These are phyloP conservation scores for Ophiocordyceps australis DNA, from an alignment of 2,329 filamentous ascomycete species.

Conservation along the genomic window DNA sequence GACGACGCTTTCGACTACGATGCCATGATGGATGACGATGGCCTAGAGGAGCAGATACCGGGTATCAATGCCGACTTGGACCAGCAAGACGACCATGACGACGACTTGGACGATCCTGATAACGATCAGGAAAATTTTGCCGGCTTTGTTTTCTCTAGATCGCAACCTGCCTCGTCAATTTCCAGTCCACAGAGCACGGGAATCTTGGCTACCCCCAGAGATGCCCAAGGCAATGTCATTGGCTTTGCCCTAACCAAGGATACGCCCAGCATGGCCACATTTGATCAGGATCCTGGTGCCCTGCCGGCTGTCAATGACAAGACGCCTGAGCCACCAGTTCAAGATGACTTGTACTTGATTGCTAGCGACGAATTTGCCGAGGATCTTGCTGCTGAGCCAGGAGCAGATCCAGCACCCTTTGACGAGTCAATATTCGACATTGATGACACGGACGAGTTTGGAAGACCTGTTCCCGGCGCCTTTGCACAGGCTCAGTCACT, in stretches of 20 bases:
- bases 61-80: slow-evolving; percentile 21
- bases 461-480: slow-evolving; percentile 38
- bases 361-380: slow-evolving; percentile 27
- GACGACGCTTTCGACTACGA: slow-evolving; percentile 43
- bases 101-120: slow-evolving; percentile 25
- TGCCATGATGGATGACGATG: slow-evolving; percentile 46
- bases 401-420: slow-evolving; percentile 38
- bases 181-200: slow-evolving; percentile 29
- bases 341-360: slow-evolving; percentile 55
- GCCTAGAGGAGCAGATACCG: slow-evolving; percentile 48
- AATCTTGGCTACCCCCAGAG: slow-evolving; percentile 32
- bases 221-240: slow-evolving; percentile 33
- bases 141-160: slow-evolving; percentile 38
- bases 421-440: slow-evolving; percentile 60
- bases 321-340: slow-evolving; percentile 6
- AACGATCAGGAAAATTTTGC: slow-evolving; percentile 43
- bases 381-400: slow-evolving; percentile 17
- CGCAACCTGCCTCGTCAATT: slow-evolving; percentile 29
- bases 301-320: too few species aligned
- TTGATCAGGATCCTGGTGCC: too few species aligned
- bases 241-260: slow-evolving; percentile 36
- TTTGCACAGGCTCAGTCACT: slow-evolving; percentile 34
- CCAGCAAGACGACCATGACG: slow-evolving; percentile 6
- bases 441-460: slow-evolving; percentile 43
- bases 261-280: slow-evolving; percentile 10